These are phyloP conservation scores for Rhizopogon sp. DNA, from an alignment of 768 basidiomycete genomes.

Conservation along the genomic window DNA sequence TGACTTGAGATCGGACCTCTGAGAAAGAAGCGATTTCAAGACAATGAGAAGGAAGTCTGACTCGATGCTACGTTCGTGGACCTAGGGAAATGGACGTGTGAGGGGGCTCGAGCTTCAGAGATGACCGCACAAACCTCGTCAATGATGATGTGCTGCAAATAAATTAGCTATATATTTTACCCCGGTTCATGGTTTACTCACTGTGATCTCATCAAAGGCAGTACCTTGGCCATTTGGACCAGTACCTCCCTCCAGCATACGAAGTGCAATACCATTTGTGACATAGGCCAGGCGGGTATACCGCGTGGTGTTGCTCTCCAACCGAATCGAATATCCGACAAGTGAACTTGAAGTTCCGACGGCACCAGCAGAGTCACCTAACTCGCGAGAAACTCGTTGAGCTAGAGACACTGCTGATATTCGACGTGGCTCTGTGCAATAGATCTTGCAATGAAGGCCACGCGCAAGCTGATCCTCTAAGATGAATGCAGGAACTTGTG, in stretches of 20 bases:
- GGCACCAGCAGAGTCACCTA: constrained; percentile 78
- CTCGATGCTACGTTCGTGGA: constrained; percentile 96
- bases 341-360: constrained; percentile 76
- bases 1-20: constrained; percentile 82
- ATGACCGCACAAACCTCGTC: constrained; percentile 62
- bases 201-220: constrained; percentile 94
- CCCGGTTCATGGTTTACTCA: constrained; percentile 27
- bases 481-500: constrained; percentile 91
- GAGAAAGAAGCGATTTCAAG: constrained; percentile 73
- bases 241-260: constrained; percentile 91
- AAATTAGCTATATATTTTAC: constrained; percentile 2
- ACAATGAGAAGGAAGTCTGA: constrained; percentile 96
- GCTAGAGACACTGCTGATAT: constrained; percentile 96
- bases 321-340: constrained; percentile 90
- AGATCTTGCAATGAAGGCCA: constrained; percentile 85
- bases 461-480: constrained; percentile 82
- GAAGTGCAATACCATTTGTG: constrained; percentile 91
- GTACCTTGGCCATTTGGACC: constrained; percentile 66
- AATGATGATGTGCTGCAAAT: constrained; percentile 79
- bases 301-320: constrained; percentile 81
- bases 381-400: constrained; percentile 85
- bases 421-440: constrained; percentile 91
- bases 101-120: background rate
- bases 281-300: constrained; percentile 81
- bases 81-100: constrained; percentile 33